phyloP scores from a whole-genome alignment of 768 basidiomycete species.

The Tylopilus subfusipes region DNA sequence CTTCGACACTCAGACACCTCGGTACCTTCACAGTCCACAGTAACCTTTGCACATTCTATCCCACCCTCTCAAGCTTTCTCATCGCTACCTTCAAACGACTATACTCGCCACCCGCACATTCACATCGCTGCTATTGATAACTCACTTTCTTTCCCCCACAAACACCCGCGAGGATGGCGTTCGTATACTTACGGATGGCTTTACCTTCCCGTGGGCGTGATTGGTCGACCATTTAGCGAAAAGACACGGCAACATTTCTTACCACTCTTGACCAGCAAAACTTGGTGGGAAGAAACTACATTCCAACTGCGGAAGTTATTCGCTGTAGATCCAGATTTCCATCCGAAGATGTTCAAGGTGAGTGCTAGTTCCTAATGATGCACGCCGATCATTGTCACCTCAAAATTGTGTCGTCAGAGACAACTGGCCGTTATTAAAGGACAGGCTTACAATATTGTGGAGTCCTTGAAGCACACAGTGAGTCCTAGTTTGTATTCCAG shows the following conservation, averaged over 20 bases:
- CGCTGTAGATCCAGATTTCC: conserved; percentile 79
- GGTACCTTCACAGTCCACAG: conserved; percentile 37
- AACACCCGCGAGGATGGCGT: conserved; percentile 78
- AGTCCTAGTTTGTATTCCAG: conserved; percentile 28
- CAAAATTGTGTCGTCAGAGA: conserved; percentile 41
- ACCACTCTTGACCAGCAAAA: conserved; percentile 74
- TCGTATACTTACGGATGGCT: conserved; percentile 89
- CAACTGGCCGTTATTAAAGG: conserved; percentile 94
- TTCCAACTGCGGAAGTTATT: conserved; percentile 74
- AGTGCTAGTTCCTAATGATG: conserved; percentile 23
- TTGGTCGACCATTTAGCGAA: conserved; percentile 82
- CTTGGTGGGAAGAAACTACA: conserved; percentile 90
- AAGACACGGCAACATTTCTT: conserved; percentile 80
- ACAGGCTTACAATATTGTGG: conserved; percentile 87
- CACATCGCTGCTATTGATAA: conserved; percentile 95
- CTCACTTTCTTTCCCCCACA: conserved; percentile 87
- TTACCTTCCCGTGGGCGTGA: conserved; percentile 79
- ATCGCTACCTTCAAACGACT: conserved; percentile 36
- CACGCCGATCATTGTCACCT: conserved; percentile 1
- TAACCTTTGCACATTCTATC: conserved; percentile 39
- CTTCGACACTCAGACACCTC: conserved; percentile 47
- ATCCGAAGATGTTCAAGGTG: conserved; percentile 86
- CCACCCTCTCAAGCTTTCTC: conserved; percentile 35
- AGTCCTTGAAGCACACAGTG: conserved; percentile 75
- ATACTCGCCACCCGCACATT: conserved; percentile 70